Conservation (phyloP, 768 basidiomycete species). For the Tricholoma hemisulphureum region DNA sequence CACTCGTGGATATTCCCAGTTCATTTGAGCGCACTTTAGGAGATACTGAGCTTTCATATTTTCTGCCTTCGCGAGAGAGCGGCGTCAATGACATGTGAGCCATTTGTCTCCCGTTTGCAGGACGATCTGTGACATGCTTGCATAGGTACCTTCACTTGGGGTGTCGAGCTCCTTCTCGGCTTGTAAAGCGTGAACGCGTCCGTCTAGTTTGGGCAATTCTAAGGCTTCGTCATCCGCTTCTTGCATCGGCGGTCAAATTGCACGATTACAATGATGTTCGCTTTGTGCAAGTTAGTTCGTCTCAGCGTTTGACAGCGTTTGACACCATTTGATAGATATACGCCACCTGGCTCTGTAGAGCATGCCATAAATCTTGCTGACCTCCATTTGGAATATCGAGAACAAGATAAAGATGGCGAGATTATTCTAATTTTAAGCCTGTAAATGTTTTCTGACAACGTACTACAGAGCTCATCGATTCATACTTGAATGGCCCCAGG, state of each 20-base stretch:
- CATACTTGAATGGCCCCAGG: constrained; percentile 75
- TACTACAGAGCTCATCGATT: constrained; percentile 56
- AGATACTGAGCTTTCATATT: constrained; percentile 78
- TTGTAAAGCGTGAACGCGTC: constrained; percentile 49
- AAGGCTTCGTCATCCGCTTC: constrained; percentile 65
- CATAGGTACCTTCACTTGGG: constrained; percentile 79
- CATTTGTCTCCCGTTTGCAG: background rate
- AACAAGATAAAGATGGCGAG: constrained; percentile 55
- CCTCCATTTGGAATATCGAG: constrained; percentile 47
- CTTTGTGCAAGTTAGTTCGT: constrained; percentile 53
- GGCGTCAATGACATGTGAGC: constrained; percentile 87
- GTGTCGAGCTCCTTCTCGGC: constrained; percentile 45
- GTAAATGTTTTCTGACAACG: background rate
- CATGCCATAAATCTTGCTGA: constrained; percentile 50
- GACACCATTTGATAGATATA: constrained; percentile 40
- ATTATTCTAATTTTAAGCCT: background rate
- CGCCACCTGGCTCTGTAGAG: constrained; percentile 38
- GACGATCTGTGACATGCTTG: background rate
- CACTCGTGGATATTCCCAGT: constrained; percentile 12
- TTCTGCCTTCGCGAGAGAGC: constrained; percentile 69
- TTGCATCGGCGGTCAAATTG: constrained; percentile 64
- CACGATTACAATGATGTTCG: constrained; percentile 58
- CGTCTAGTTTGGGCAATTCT: constrained; percentile 69
- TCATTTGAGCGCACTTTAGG: constrained; percentile 57
- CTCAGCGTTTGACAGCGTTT: background rate